phyloP scores from a whole-genome alignment of 768 basidiomycete species.

The Mycena filopes region DNA sequence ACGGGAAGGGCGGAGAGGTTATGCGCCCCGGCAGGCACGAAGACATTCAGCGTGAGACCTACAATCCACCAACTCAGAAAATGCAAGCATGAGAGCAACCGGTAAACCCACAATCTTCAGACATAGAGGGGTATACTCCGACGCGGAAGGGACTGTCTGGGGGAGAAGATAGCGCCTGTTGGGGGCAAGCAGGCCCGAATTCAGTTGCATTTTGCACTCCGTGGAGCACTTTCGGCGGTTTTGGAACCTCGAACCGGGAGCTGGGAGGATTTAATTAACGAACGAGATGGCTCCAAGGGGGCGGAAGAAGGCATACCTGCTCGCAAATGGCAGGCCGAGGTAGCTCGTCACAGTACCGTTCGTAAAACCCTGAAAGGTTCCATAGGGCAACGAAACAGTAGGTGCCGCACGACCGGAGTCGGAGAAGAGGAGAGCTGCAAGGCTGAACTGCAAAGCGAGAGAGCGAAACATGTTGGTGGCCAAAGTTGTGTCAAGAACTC shows the following conservation, averaged over 20 bases:
- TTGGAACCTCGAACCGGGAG: slow-evolving; percentile 1
- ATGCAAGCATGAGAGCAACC: not conserved
- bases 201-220: slow-evolving; percentile 14
- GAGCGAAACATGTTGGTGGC: too few relatives aligned
- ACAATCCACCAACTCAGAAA: not conserved
- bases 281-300: not conserved
- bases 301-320: not conserved
- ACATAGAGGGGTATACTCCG: not conserved
- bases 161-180: not conserved
- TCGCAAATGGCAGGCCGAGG: slow-evolving; percentile 13
- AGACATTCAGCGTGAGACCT: slow-evolving; percentile 18
- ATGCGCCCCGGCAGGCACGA: not conserved
- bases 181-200: slow-evolving; percentile 16
- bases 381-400: slow-evolving; percentile 8
- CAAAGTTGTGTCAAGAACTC: too few relatives aligned
- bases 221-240: not conserved
- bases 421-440: too few relatives aligned
- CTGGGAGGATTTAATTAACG: not conserved
- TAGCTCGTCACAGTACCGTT: slow-evolving; percentile 10
- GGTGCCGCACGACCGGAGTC: too few relatives aligned
- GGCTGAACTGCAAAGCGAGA: too few relatives aligned
- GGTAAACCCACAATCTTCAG: slow-evolving; percentile 9
- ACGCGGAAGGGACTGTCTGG: not conserved
- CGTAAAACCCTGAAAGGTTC: slow-evolving; percentile 11
- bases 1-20: slow-evolving; percentile 1